Conservation (phyloP, 1,284 basidiomycete species). For the Malassezia cuniculi region DNA sequence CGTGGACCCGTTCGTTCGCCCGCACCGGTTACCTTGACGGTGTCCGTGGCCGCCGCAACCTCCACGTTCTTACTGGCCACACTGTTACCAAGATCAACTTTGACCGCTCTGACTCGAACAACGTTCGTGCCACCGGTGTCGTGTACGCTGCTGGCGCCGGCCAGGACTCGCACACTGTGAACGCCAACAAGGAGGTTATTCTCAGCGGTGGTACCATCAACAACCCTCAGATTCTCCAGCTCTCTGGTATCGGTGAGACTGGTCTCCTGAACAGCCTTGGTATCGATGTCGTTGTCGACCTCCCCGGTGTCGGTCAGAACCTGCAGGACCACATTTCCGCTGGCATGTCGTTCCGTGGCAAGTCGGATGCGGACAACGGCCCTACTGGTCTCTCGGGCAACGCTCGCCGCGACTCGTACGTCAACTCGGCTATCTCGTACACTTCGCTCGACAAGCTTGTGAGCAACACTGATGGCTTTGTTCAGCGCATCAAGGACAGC, state of each 20-base stretch:
- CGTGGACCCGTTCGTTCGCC: slow-evolving; percentile 27
- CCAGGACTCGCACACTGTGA: slow-evolving; percentile 18
- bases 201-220: slow-evolving; percentile 44
- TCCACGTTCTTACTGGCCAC: slow-evolving; percentile 32
- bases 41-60: slow-evolving; percentile 21
- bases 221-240: slow-evolving; percentile 49
- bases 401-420: slow-evolving; percentile 21
- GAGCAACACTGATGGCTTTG: slow-evolving; percentile 6
- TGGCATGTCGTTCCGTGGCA: slow-evolving; percentile 19
- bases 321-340: slow-evolving; percentile 49
- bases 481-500: slow-evolving; percentile 15
- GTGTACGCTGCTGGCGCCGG: slow-evolving; percentile 19
- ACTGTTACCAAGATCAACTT: slow-evolving; percentile 26
- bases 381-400: slow-evolving; percentile 15
- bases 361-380: slow-evolving; percentile 3
- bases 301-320: slow-evolving; percentile 52
- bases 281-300: slow-evolving; percentile 47
- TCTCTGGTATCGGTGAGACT: slow-evolving; percentile 50
- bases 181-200: slow-evolving; percentile 35
- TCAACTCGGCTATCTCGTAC: slow-evolving; percentile 33
- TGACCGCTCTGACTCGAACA: slow-evolving; percentile 9
- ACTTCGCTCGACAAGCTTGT: slow-evolving; percentile 24
- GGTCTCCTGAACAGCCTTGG: slow-evolving; percentile 47
- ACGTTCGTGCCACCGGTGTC: slow-evolving; percentile 21
- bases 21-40: slow-evolving; percentile 33